phyloP scores from a whole-genome alignment of 2,329 filamentous ascomycete species.

The Beauveria rudraprayagi region DNA sequence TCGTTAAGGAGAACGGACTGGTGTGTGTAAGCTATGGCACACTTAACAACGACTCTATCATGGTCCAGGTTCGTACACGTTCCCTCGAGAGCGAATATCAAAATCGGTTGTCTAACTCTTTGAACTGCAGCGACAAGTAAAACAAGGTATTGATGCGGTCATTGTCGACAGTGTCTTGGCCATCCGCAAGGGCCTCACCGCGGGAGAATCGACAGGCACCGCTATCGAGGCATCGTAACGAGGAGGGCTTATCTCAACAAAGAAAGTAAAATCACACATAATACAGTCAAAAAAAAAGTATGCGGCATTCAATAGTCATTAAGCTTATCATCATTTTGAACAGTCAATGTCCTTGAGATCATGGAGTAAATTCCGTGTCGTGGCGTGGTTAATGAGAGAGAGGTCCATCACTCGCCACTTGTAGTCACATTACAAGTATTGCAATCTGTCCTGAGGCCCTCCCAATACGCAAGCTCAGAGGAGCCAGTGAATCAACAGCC shows the following conservation, averaged over 20 bases:
- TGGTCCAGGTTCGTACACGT: constrained; percentile 61
- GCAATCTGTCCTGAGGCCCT: not conserved
- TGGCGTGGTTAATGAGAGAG: too few species aligned
- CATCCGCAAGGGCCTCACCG: constrained; percentile 80
- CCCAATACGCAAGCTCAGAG: not conserved
- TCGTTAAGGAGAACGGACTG: constrained; percentile 88
- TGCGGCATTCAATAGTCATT: not conserved
- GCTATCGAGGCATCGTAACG: not conserved
- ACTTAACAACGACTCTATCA: constrained; percentile 76
- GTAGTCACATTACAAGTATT: not conserved
- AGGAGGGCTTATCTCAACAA: not conserved
- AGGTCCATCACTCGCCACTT: not conserved
- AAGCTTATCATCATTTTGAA: not conserved
- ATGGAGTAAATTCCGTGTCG: too few species aligned
- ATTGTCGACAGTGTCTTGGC: constrained; percentile 94
- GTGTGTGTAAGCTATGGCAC: constrained; percentile 94
- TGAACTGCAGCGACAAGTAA: constrained; percentile 64
- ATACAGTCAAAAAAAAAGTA: not conserved
- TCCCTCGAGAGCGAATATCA: not conserved
- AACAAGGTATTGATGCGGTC: constrained; percentile 93
- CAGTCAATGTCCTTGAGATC: too few species aligned
- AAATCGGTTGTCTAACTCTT: not conserved
- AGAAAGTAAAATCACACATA: not conserved
- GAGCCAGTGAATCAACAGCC: too few species aligned
- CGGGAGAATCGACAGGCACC: constrained; percentile 15